phyloP scores from a whole-genome alignment of 2,329 filamentous ascomycete genomes.

The Talaromyces sp. region DNA sequence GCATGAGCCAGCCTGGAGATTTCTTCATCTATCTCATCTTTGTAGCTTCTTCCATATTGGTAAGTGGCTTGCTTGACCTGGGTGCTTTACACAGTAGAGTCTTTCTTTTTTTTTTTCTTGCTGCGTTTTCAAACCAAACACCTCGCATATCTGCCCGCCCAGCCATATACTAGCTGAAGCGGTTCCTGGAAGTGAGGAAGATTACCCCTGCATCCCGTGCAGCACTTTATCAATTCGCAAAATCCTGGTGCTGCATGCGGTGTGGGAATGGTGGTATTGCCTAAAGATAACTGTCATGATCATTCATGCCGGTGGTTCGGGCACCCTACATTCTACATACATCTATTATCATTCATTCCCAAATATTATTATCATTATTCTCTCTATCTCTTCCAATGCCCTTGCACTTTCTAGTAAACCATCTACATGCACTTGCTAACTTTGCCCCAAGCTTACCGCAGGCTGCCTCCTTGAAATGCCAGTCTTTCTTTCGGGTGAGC shows the following conservation, averaged over 20 bases:
- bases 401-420: no score
- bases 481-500: conserved; percentile 44
- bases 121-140: conserved; percentile 33
- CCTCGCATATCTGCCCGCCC: conserved; percentile 81
- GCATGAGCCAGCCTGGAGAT: conserved; percentile 75
- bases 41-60: conserved; percentile 70
- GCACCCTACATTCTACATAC: conserved; percentile 63
- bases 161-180: conserved; percentile 70
- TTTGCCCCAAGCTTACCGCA: conserved; percentile 42
- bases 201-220: conserved; percentile 68
- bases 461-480: conserved; percentile 37
- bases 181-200: conserved; percentile 85
- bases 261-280: conserved; percentile 77
- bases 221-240: conserved; percentile 64
- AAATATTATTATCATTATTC: conserved; percentile 25
- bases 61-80: conserved; percentile 59
- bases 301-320: conserved; percentile 64
- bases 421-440: conserved; percentile 18
- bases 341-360: conserved; percentile 20
- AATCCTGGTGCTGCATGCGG: conserved; percentile 62
- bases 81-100: conserved; percentile 19
- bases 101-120: conserved; percentile 15
- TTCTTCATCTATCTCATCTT: conserved; percentile 80
- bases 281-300: conserved; percentile 62
- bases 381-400: conserved; percentile 19